A percentile compares a stretch with the other conserved stretches of the same genome.
These are phyloP conservation scores for Sporothrix sp. DNA, from an alignment of 2,329 filamentous ascomycete genomes.

Conservation along the genomic window DNA sequence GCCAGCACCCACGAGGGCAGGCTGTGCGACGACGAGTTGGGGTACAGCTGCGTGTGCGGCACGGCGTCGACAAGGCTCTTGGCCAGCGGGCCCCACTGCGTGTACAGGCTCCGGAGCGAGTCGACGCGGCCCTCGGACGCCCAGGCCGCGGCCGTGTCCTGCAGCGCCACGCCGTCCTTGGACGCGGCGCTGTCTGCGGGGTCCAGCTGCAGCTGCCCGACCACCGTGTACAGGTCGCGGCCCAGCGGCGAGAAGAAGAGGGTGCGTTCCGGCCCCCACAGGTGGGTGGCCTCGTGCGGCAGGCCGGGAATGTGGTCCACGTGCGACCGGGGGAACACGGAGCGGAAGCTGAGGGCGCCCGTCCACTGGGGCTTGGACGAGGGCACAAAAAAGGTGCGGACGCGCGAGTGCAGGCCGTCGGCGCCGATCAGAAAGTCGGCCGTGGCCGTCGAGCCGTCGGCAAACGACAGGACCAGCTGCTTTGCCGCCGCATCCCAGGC, in stretches of 20 bases:
- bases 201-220: slow-evolving; percentile 32
- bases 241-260: slow-evolving; percentile 36
- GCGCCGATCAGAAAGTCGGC: slow-evolving; percentile 42
- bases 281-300: slow-evolving; percentile 34
- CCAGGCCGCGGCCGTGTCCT: slow-evolving; percentile 28
- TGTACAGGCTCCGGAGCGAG: slow-evolving; percentile 28
- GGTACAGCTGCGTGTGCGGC: slow-evolving; percentile 32
- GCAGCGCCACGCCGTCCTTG: background rate
- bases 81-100: slow-evolving; percentile 34
- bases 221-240: slow-evolving; percentile 32
- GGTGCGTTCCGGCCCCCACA: slow-evolving; percentile 33
- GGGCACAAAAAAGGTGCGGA: slow-evolving; percentile 35
- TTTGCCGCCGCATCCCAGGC: slow-evolving; percentile 21
- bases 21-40: slow-evolving; percentile 32
- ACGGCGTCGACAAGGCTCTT: slow-evolving; percentile 31
- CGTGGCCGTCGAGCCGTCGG: slow-evolving; percentile 34
- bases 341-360: slow-evolving; percentile 35
- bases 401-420: slow-evolving; percentile 42
- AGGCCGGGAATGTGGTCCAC: slow-evolving; percentile 31
- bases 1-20: slow-evolving; percentile 33
- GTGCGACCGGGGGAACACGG: slow-evolving; percentile 33
- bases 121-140: slow-evolving; percentile 29
- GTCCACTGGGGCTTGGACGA: slow-evolving; percentile 31
- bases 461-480: slow-evolving; percentile 33
- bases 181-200: slow-evolving; percentile 19